A percentile compares a stretch with the other conserved stretches of the same genome.
Conservation (phyloP, 345 rosid species). For the Boechera divaricarpa region DNA sequence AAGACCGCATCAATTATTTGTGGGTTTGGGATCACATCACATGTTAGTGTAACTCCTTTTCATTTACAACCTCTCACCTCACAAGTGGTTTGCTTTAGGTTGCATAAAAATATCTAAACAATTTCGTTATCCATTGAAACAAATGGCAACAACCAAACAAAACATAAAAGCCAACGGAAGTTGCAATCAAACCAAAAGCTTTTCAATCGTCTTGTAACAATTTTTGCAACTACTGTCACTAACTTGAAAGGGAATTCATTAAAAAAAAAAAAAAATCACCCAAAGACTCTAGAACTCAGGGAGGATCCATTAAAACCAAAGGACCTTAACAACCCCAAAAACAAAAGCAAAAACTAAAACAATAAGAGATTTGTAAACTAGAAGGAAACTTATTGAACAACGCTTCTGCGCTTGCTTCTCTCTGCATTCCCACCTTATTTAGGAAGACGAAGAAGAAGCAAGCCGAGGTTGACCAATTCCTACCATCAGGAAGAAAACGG, state of each 20-base stretch:
- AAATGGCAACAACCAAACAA: constrained; percentile 16
- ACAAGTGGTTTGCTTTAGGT: constrained; percentile 28
- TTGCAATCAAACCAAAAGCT: constrained; percentile 32
- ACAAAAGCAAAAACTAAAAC: constrained; percentile 22
- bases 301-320: constrained; percentile 44
- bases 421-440: constrained; percentile 36
- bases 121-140: constrained; percentile 13
- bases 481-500: constrained; percentile 35
- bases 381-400: constrained; percentile 52
- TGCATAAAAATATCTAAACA: neutral
- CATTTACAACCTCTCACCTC: neutral
- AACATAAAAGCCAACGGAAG: neutral
- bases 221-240: constrained; percentile 27
- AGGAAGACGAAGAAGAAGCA: constrained; percentile 51
- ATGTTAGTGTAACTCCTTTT: constrained; percentile 9
- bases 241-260: constrained; percentile 10
- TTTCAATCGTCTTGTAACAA: constrained; percentile 35
- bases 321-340: constrained; percentile 36
- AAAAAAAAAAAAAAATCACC: neutral
- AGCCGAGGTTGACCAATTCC: constrained; percentile 72
- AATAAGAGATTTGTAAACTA: constrained; percentile 15
- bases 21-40: constrained; percentile 23
- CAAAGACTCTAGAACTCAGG: constrained; percentile 29
- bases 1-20: constrained; percentile 15
- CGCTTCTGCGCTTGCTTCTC: constrained; percentile 73